Evolutionary conservation across 2,329 filamentous ascomycete species (phyloP).

Genomic region (Orbilia oligospora): DNA sequence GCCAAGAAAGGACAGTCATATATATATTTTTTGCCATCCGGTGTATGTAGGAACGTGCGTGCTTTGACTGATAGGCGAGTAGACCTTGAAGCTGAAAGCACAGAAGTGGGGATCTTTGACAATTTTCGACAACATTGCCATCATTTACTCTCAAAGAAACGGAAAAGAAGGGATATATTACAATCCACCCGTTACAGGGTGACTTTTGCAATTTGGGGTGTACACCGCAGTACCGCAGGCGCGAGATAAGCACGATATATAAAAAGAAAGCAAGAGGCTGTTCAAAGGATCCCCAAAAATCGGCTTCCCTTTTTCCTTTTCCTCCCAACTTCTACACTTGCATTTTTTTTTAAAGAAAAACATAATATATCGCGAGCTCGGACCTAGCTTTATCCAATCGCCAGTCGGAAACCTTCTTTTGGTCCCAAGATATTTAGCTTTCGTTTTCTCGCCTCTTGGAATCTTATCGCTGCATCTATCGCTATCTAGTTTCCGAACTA

Average conservation of each 20-base stretch:
- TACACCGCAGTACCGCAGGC: slow-evolving; percentile 22
- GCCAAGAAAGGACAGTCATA: slow-evolving; percentile 18
- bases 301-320: background rate
- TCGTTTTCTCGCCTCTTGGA: slow-evolving; percentile 15
- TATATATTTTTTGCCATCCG: slow-evolving; percentile 53
- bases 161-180: slow-evolving; percentile 20
- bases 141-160: slow-evolving; percentile 23
- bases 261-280: slow-evolving; percentile 29
- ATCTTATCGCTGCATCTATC: slow-evolving; percentile 15
- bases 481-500: slow-evolving; percentile 37
- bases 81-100: slow-evolving; percentile 52
- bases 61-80: slow-evolving; percentile 40
- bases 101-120: slow-evolving; percentile 36
- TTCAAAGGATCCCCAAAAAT: slow-evolving; percentile 5
- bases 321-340: background rate
- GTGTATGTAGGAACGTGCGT: slow-evolving; percentile 39
- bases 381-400: slow-evolving; percentile 41
- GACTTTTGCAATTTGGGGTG: slow-evolving; percentile 6
- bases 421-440: slow-evolving; percentile 30
- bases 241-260: slow-evolving; percentile 49
- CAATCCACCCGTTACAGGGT: slow-evolving; percentile 31
- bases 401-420: slow-evolving; percentile 35
- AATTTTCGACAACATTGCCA: slow-evolving; percentile 9
- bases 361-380: slow-evolving; percentile 17
- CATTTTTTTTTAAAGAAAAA: background rate